A percentile compares a stretch with the other conserved stretches of the same genome.
phyloP scores from a whole-genome alignment of 78 protist species.

The Dictyostelium brefeldianum region DNA sequence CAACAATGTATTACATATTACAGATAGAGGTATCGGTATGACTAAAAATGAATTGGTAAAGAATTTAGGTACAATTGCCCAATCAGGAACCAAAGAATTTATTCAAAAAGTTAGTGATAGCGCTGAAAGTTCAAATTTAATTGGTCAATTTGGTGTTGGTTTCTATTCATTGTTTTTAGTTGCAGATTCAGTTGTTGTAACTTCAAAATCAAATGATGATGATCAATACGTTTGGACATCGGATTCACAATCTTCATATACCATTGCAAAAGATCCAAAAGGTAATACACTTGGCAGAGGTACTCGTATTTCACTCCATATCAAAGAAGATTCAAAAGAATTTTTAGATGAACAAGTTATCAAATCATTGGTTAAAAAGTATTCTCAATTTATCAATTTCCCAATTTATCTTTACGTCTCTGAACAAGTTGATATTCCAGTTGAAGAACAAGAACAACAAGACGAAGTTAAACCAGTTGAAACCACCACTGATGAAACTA shows the following conservation, averaged over 20 bases:
- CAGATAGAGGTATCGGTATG: slow-evolving; percentile 99
- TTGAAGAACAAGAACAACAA: slow-evolving; percentile 83
- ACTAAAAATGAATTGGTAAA: slow-evolving; percentile 95
- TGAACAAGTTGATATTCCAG: slow-evolving; percentile 82
- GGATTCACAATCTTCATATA: slow-evolving; percentile 89
- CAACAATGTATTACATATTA: slow-evolving; percentile 91
- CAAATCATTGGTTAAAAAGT: slow-evolving; percentile 84
- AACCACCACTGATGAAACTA: slow-evolving; percentile 70
- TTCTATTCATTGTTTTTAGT: slow-evolving; percentile 99
- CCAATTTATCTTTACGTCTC: slow-evolving; percentile 95
- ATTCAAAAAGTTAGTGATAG: slow-evolving; percentile 38
- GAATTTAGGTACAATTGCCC: slow-evolving; percentile 97
- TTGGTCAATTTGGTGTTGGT: slow-evolving; percentile 99
- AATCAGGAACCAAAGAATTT: slow-evolving; percentile 96
- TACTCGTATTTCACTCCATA: slow-evolving; percentile 92
- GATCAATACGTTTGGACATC: slow-evolving; percentile 97
- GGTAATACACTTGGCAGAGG: slow-evolving; percentile 98
- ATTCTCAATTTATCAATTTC: slow-evolving; percentile 97
- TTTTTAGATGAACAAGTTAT: slow-evolving; percentile 92
- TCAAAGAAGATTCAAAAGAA: slow-evolving; percentile 93
- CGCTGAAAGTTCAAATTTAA: slow-evolving; percentile 83
- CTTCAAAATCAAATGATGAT: slow-evolving; percentile 95
- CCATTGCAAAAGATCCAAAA: slow-evolving; percentile 90
- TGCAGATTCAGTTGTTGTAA: slow-evolving; percentile 97
- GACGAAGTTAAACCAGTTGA: slow-evolving; percentile 65